These are phyloP conservation scores for Boletus subcaerulescens DNA, from an alignment of 768 basidiomycete genomes.

Conservation along the genomic window DNA sequence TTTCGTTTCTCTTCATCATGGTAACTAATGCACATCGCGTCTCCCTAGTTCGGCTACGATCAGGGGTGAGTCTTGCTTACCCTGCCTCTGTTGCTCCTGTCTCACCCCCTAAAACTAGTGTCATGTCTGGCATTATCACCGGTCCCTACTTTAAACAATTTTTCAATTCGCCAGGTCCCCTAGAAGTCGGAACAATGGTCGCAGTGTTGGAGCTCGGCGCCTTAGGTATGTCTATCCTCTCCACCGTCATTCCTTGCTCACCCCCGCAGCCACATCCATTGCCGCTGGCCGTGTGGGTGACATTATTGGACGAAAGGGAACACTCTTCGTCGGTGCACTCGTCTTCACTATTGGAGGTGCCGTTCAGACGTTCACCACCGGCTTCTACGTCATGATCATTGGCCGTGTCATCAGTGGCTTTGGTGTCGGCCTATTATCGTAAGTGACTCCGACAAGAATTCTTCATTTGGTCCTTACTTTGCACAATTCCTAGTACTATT, in stretches of 20 bases:
- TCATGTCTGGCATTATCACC: constrained; percentile 91
- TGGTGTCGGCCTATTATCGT: constrained; percentile 89
- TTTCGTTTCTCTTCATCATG: background rate
- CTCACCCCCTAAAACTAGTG: constrained; percentile 40
- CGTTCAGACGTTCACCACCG: constrained; percentile 78
- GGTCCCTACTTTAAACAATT: constrained; percentile 78
- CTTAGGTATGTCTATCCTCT: constrained; percentile 55
- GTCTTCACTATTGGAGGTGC: constrained; percentile 86
- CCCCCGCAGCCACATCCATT: constrained; percentile 71
- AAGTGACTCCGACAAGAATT: constrained; percentile 28
- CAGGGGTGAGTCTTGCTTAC: constrained; percentile 56
- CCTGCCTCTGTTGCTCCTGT: background rate
- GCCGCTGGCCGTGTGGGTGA: constrained; percentile 90
- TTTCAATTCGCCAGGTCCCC: constrained; percentile 73
- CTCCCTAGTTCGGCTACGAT: constrained; percentile 73
- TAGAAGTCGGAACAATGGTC: constrained; percentile 90
- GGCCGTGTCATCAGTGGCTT: constrained; percentile 84
- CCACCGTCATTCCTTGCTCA: background rate
- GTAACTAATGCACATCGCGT: background rate
- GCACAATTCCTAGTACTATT: constrained; percentile 60
- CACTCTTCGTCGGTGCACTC: constrained; percentile 77
- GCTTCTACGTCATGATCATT: constrained; percentile 77
- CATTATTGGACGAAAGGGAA: constrained; percentile 78
- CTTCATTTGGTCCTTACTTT: constrained; percentile 2
- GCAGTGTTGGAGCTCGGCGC: constrained; percentile 94